A percentile compares a stretch with the other conserved stretches of the same genome.
These are phyloP conservation scores for Clonostachys byssicola DNA, from an alignment of 2,329 filamentous ascomycete species.

Conservation along the genomic window DNA sequence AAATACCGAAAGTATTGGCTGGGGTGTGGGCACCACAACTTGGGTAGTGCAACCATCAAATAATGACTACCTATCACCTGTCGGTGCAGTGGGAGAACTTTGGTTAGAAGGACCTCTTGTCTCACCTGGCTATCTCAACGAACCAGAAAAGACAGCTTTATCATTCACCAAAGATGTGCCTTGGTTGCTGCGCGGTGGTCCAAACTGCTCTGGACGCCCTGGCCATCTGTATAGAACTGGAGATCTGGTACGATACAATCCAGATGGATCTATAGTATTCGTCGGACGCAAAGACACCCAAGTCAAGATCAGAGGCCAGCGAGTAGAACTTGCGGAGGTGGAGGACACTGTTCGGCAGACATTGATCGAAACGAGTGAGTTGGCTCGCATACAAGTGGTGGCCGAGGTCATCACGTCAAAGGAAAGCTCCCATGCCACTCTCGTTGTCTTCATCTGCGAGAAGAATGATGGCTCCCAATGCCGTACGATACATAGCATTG, in stretches of 20 bases:
- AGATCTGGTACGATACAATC: slow-evolving; percentile 74
- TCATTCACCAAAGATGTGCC: slow-evolving; percentile 55
- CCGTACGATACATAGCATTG: too few species aligned
- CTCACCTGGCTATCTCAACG: slow-evolving; percentile 55
- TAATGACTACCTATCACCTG: slow-evolving; percentile 12
- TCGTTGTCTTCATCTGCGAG: too few species aligned
- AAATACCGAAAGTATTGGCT: slow-evolving; percentile 5
- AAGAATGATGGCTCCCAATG: too few species aligned
- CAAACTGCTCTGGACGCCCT: slow-evolving; percentile 18
- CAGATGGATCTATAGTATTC: slow-evolving; percentile 71
- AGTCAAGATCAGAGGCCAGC: slow-evolving; percentile 75
- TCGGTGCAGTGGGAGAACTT: slow-evolving; percentile 75
- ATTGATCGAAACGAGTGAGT: background rate
- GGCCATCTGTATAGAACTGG: slow-evolving; percentile 79
- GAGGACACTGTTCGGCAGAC: slow-evolving; percentile 33
- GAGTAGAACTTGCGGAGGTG: slow-evolving; percentile 76
- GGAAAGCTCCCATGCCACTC: too few species aligned
- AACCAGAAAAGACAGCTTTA: slow-evolving; percentile 41
- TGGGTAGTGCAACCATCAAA: slow-evolving; percentile 33
- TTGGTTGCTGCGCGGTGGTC: slow-evolving; percentile 23
- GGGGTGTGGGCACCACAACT: slow-evolving; percentile 1
- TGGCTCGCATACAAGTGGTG: background rate
- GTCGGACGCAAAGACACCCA: slow-evolving; percentile 73
- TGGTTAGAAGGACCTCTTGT: slow-evolving; percentile 86
- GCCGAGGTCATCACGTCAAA: background rate